phyloP scores from a whole-genome alignment of 805 yeast genomes.

The Brettanomyces naardenensis region DNA sequence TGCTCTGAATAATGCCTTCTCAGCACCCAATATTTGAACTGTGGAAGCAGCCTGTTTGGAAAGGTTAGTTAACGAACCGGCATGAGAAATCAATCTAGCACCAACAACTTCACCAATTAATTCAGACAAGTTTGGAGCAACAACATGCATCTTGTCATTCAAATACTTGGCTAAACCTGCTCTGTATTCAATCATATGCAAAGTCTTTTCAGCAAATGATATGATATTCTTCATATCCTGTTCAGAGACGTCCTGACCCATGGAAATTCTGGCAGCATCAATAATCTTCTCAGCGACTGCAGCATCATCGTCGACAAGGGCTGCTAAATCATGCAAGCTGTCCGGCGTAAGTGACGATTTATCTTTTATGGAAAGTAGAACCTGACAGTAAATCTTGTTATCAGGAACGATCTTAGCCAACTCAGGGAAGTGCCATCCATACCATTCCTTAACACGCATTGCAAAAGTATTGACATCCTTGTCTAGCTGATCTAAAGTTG shows the following conservation, averaged over 20 bases:
- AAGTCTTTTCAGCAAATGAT: slow-evolving; percentile 90
- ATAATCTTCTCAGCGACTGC: slow-evolving; percentile 86
- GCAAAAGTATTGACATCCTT: slow-evolving; percentile 96
- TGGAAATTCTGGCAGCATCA: slow-evolving; percentile 92
- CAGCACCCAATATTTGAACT: slow-evolving; percentile 96
- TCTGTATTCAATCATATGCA: slow-evolving; percentile 86
- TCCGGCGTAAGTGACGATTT: slow-evolving; percentile 77
- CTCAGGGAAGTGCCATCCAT: slow-evolving; percentile 99
- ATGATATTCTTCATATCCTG: slow-evolving; percentile 88
- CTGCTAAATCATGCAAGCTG: slow-evolving; percentile 84
- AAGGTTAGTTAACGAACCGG: slow-evolving; percentile 93
- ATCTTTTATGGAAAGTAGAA: slow-evolving; percentile 77
- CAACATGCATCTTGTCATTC: slow-evolving; percentile 93
- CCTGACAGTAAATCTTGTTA: slow-evolving; percentile 77
- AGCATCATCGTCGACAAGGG: slow-evolving; percentile 84
- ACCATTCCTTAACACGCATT: slow-evolving; percentile 97
- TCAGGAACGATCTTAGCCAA: slow-evolving; percentile 86
- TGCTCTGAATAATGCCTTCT: slow-evolving; percentile 93
- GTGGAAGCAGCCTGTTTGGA: slow-evolving; percentile 99
- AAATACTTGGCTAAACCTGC: slow-evolving; percentile 74
- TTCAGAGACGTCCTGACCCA: slow-evolving; percentile 98
- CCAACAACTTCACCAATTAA: slow-evolving; percentile 98
- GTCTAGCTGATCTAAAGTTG: slow-evolving; percentile 93
- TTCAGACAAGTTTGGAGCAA: slow-evolving; percentile 95
- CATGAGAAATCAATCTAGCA: slow-evolving; percentile 96